Evolutionary conservation across 164 flowering plant species (phyloP), one percentile per base, ranked within the genome.

Genomic region (Platanus orientalis): DNA sequence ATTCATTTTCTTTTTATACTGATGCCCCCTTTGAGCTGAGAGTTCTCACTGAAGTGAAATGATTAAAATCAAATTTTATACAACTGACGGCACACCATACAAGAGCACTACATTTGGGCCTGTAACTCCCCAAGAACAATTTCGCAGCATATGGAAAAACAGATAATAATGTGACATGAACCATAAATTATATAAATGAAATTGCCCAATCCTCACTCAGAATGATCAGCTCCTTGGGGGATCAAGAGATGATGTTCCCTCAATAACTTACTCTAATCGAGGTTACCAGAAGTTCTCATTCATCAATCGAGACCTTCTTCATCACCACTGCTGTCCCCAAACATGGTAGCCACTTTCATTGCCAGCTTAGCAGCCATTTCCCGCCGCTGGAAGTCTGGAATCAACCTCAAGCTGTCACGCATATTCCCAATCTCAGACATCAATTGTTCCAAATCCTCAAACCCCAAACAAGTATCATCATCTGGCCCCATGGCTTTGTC

Each of bases 331-430:
- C 73, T 62, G 10, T 84, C 96, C 19, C 88, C 96, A 84, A 94
- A 94, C 93, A 91, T 84, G 48, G 83, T 40, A 59, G 98, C 97
- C 96, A 94, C 89, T 80, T 82, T 86, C 89, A 91, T 78, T 25
- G 98, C 96, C 65, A 94, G 73, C 47, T 79, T 87, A 14, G 93
- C 99, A 58, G 99, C 99, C 92, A 83, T 85, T 73, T 89, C 96
- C 78, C 84, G 77, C 75, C 97, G 83, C 66, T 91, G 96, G 62
- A 86, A 87, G 73, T 94, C 96, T 17, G 96, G 97, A 91, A 94
- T 79, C 71, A 89, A 72, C 71, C 96, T 81, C 81, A 88, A 74
- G 79, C 69, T 84, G 63, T 69, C 81, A 11, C 97, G 89, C 69
- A 88, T 69, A 57, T 84, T 87, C 17, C 90, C 87, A 59, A 91